phyloP scores from a whole-genome alignment of 371 early-diverging fungal species.

The Entomophthora muscae region DNA sequence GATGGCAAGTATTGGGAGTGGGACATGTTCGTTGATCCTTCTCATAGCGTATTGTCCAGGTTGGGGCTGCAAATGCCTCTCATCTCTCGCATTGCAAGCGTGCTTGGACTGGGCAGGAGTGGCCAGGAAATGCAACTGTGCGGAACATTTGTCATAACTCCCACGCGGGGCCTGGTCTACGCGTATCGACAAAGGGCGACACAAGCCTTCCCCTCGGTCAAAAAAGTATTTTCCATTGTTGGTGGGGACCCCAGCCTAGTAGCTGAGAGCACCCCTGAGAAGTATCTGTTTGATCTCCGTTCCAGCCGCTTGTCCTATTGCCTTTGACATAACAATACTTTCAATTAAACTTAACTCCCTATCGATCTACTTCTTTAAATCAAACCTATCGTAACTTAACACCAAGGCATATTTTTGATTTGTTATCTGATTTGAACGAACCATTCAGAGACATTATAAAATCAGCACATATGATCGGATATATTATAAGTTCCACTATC shows the following conservation, averaged over 20 bases:
- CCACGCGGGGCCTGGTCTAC: constrained; percentile 1
- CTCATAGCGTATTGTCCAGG: neutral
- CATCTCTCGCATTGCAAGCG: neutral
- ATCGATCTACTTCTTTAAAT: too few relatives aligned
- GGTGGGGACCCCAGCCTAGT: constrained; percentile 4
- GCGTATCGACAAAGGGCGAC: neutral
- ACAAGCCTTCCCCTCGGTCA: neutral
- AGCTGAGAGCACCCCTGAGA: neutral
- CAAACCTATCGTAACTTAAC: too few relatives aligned
- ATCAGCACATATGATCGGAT: too few relatives aligned
- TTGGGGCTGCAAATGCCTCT: neutral
- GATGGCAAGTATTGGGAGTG: constrained; percentile 9
- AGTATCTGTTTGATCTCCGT: constrained; percentile 6
- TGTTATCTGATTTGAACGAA: too few relatives aligned
- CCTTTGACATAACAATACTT: too few relatives aligned
- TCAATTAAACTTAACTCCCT: too few relatives aligned
- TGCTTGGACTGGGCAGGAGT: neutral
- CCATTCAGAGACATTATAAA: too few relatives aligned
- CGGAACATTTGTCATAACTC: constrained; percentile 2
- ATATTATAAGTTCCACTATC: too few relatives aligned
- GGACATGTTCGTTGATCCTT: constrained; percentile 1
- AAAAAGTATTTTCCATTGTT: neutral
- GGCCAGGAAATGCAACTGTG: neutral
- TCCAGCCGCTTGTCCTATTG: too few relatives aligned
- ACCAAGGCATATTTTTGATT: too few relatives aligned